Evolutionary conservation across 106 monocot genomes (phyloP).

Genomic region (Ottelia alismoides): DNA sequence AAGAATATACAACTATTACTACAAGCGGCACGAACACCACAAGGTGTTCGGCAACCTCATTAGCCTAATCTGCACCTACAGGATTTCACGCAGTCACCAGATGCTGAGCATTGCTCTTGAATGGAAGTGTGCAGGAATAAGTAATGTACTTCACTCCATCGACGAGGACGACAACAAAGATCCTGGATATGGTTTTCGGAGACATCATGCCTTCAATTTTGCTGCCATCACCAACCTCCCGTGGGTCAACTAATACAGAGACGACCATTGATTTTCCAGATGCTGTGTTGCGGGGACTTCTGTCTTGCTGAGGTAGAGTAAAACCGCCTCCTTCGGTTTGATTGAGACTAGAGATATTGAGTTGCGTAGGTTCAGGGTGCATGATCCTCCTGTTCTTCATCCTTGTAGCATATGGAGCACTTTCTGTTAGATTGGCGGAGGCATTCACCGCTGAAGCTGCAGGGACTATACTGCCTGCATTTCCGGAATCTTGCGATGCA

Average conservation of each 20-base stretch:
- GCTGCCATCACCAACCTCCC: conserved; percentile 44
- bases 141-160: conserved; percentile 28
- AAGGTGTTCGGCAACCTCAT: too few relatives aligned
- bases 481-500: conserved; percentile 22
- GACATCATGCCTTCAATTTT: conserved; percentile 37
- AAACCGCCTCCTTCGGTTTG: conserved; percentile 20
- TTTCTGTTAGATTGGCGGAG: not conserved
- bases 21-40: too few relatives aligned
- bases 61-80: too few relatives aligned
- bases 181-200: conserved; percentile 42
- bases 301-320: conserved; percentile 17
- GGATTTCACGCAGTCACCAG: not conserved
- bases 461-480: conserved; percentile 41
- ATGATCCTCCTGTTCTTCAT: conserved; percentile 58
- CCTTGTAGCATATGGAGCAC: conserved; percentile 2
- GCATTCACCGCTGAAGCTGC: conserved; percentile 26
- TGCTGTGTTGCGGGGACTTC: conserved; percentile 18
- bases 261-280: conserved; percentile 43
- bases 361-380: conserved; percentile 31
- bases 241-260: conserved; percentile 71
- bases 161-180: conserved; percentile 33
- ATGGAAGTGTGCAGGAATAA: conserved; percentile 22
- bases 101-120: conserved; percentile 6
- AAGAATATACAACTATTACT: too few relatives aligned
- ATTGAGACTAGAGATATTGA: conserved; percentile 31